Percentiles rank a stretch among this genome's conserved stretches.
These are phyloP conservation scores for Sclerotinia glacialis DNA, from an alignment of 2,329 filamentous ascomycete species.

Conservation along the genomic window DNA sequence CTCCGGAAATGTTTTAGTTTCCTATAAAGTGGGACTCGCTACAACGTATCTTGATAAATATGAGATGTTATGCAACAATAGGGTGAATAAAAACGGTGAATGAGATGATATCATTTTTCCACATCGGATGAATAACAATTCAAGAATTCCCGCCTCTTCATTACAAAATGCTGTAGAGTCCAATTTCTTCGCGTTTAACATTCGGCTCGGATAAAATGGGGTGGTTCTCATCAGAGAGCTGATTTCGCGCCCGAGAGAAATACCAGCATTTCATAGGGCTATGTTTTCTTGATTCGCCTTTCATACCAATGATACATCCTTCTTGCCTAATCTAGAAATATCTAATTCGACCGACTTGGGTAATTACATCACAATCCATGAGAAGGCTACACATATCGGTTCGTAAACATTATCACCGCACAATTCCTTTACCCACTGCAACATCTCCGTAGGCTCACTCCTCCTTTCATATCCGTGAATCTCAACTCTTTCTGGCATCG, in stretches of 20 bases:
- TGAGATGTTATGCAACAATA: background rate
- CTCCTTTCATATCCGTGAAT: background rate
- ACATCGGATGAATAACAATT: background rate
- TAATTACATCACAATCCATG: background rate
- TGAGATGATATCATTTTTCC: background rate
- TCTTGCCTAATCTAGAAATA: no score
- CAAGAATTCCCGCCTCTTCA: no score
- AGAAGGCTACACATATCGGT: no score
- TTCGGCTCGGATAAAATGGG: no score
- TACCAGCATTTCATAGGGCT: background rate
- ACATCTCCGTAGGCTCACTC: background rate
- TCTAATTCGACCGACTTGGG: no score
- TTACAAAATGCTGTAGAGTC: background rate
- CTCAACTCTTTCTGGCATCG: background rate
- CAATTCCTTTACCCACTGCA: background rate
- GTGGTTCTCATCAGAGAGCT: background rate
- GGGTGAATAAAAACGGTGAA: background rate
- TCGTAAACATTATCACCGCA: background rate
- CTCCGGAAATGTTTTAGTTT: background rate
- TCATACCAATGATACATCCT: no score
- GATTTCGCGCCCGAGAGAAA: background rate
- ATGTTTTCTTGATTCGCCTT: no score
- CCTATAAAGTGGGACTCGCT: background rate
- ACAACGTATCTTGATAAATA: background rate
- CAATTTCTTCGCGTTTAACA: no score